A percentile compares a stretch with the other conserved stretches of the same genome.
These are phyloP conservation scores for Aspergillus brasiliensis DNA, from an alignment of 2,329 filamentous ascomycete genomes.

Conservation along the genomic window DNA sequence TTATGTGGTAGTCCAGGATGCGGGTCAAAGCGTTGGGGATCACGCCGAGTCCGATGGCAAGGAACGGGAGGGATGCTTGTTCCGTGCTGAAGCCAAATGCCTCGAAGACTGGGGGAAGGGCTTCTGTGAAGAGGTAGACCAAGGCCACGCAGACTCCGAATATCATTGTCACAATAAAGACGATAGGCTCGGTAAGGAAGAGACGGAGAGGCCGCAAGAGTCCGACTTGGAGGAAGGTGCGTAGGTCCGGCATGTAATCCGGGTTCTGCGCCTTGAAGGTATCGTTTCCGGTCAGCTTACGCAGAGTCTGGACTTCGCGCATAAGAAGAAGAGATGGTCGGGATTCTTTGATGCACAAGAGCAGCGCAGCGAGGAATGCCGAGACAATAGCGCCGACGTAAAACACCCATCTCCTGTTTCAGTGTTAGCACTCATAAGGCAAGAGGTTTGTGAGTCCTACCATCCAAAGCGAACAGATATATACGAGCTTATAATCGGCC, in stretches of 20 bases:
- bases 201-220: conserved; percentile 3
- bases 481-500: conserved; percentile 7
- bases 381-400: conserved; percentile 11
- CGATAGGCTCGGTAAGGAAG: conserved; percentile 7
- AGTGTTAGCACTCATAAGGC: not conserved
- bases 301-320: conserved; percentile 6
- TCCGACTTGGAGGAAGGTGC: conserved; percentile 6
- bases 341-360: conserved; percentile 10
- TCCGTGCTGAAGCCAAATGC: not conserved
- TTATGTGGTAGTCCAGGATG: conserved; percentile 41
- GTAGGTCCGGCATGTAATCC: conserved; percentile 8
- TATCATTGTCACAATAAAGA: conserved; percentile 10
- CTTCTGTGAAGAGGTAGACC: conserved; percentile 11
- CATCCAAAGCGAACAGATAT: conserved; percentile 7
- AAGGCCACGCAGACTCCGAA: conserved; percentile 4
- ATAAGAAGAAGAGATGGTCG: conserved; percentile 11
- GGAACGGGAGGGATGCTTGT: not conserved
- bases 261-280: conserved; percentile 8
- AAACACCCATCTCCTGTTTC: conserved; percentile 10
- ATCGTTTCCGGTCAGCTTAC: not conserved
- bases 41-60: conserved; percentile 44
- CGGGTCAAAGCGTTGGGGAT: conserved; percentile 45
- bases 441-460: not conserved
- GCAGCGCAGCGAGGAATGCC: not conserved
- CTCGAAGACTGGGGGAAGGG: not conserved